Conservation (phyloP, 2,329 filamentous ascomycete genomes). For the Cladosporium cucumerinum region DNA sequence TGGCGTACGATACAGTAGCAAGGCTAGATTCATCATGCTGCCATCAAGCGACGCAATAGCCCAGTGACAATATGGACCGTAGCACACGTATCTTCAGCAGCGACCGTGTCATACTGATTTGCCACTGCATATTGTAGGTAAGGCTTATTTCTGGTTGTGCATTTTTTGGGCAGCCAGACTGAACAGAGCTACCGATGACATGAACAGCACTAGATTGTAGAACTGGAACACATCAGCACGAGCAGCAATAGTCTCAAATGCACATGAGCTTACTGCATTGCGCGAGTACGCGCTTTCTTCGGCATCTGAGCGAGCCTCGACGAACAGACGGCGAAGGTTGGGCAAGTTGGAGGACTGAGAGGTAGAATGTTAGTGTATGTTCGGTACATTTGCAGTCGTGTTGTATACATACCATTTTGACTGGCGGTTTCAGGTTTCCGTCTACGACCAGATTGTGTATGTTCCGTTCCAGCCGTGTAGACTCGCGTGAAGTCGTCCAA, state of each 20-base stretch:
- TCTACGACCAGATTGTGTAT: neutral
- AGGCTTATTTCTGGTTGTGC: conserved; percentile 38
- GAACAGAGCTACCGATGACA: conserved; percentile 93
- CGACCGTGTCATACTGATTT: neutral
- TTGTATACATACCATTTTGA: conserved; percentile 9
- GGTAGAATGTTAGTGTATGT: neutral
- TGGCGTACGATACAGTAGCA: neutral
- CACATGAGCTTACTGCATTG: conserved; percentile 64
- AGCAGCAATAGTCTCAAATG: neutral
- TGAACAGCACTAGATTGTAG: conserved; percentile 94
- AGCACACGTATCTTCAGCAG: neutral
- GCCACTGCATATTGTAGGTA: neutral
- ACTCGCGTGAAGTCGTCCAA: conserved; percentile 1
- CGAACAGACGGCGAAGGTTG: conserved; percentile 92
- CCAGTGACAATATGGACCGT: neutral
- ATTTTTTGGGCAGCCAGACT: conserved; percentile 89
- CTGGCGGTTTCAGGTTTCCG: neutral
- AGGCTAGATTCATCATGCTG: neutral
- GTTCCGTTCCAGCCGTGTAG: neutral
- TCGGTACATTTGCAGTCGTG: no score
- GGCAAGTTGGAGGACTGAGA: conserved; percentile 70
- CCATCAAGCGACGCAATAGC: neutral
- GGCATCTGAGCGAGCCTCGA: conserved; percentile 85
- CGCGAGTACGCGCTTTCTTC: conserved; percentile 94
- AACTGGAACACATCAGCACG: conserved; percentile 57